A percentile compares a stretch with the other conserved stretches of the same genome.
These are phyloP conservation scores for Entophlyctis luteolus DNA, from an alignment of 192 early-diverging fungal species.

Conservation along the genomic window DNA sequence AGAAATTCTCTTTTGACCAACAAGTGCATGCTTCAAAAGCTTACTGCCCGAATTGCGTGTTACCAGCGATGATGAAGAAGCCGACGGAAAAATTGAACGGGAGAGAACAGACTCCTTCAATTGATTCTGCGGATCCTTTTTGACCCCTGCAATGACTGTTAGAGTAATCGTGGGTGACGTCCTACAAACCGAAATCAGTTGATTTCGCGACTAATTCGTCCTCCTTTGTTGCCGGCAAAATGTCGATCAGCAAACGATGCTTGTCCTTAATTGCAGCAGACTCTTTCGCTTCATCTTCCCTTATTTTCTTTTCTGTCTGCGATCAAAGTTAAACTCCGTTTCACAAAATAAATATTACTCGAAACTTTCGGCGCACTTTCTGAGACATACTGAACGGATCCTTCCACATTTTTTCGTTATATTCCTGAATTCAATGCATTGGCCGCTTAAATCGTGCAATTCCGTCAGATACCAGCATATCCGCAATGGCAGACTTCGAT, in stretches of 20 bases:
- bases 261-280: constrained; percentile 52
- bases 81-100: constrained; percentile 16
- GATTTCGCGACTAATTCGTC: constrained; percentile 52
- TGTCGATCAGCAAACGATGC: constrained; percentile 53
- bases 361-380: constrained; percentile 64
- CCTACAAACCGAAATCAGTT: constrained; percentile 33
- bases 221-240: constrained; percentile 49
- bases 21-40: too few species aligned
- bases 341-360: constrained; percentile 25
- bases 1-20: too few species aligned
- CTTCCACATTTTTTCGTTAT: constrained; percentile 71
- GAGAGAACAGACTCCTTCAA: constrained; percentile 1
- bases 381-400: constrained; percentile 76
- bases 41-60: too few species aligned
- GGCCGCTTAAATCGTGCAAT: background rate
- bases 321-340: background rate
- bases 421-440: constrained; percentile 17
- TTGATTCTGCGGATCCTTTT: background rate
- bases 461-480: constrained; percentile 47
- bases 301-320: constrained; percentile 53
- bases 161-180: background rate
- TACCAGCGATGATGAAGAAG: too few species aligned
- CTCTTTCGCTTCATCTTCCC: constrained; percentile 46
- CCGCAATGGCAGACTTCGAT: constrained; percentile 46
- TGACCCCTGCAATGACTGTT: background rate